phyloP scores from a whole-genome alignment of 306 rosid genomes.

The Dryas alaskensis region DNA sequence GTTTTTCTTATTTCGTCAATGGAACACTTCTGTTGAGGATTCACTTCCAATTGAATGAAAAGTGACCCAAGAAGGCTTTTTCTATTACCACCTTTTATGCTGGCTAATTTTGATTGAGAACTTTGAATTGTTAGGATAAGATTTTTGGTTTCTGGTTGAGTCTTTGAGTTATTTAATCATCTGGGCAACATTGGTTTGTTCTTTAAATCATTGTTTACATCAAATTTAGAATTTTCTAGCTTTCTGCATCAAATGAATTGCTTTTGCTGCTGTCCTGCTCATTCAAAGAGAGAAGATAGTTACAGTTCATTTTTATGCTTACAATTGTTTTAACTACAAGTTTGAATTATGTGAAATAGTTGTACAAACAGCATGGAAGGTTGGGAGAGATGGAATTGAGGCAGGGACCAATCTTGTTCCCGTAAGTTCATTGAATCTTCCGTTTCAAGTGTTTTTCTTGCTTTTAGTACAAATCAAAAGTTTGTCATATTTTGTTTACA shows the following conservation, averaged over 20 bases:
- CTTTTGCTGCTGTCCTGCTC: slow-evolving; percentile 3
- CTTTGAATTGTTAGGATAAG: background rate
- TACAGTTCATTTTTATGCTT: background rate
- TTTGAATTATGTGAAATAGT: slow-evolving; percentile 37
- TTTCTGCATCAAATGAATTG: background rate
- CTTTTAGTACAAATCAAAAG: background rate
- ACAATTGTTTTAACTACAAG: slow-evolving; percentile 7
- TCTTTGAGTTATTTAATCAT: background rate
- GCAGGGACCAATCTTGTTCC: slow-evolving; percentile 58
- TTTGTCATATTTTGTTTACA: background rate
- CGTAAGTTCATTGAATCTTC: slow-evolving; percentile 29
- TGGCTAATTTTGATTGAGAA: background rate
- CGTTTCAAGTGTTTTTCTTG: background rate
- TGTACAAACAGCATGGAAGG: slow-evolving; percentile 65
- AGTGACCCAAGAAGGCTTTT: background rate
- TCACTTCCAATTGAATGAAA: background rate
- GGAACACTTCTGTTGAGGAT: background rate
- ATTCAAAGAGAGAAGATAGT: background rate
- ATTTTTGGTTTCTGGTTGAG: background rate
- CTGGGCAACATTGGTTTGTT: background rate
- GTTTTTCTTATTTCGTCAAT: background rate
- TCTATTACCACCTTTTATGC: background rate
- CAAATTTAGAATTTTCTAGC: background rate
- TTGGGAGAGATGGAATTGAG: slow-evolving; percentile 81
- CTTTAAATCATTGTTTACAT: background rate